Conservation (phyloP, 1,284 basidiomycete species). For the Malassezia globosa region DNA sequence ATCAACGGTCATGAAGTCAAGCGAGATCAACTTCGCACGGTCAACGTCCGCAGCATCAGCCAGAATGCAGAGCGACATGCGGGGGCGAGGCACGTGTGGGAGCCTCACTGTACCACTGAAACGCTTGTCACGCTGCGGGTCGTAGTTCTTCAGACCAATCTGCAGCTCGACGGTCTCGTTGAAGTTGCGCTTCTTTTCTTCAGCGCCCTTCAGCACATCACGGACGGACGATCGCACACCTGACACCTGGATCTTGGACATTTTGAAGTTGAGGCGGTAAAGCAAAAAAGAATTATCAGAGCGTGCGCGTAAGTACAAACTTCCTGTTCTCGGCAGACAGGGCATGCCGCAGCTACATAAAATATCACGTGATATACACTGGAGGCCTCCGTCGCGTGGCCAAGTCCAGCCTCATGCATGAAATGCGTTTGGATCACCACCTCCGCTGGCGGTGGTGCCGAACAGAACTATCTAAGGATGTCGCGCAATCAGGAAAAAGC, state of each 20-base stretch:
- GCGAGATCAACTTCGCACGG: conserved; percentile 90
- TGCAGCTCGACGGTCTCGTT: conserved; percentile 47
- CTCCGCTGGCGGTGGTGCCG: not conserved
- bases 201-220: conserved; percentile 38
- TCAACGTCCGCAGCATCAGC: conserved; percentile 98
- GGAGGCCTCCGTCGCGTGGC: not conserved
- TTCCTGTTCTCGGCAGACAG: too few relatives aligned
- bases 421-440: too few relatives aligned
- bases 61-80: conserved; percentile 99
- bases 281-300: conserved; percentile 1
- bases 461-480: conserved; percentile 20
- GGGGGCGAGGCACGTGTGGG: conserved; percentile 88
- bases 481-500: conserved; percentile 45
- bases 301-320: too few relatives aligned
- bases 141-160: conserved; percentile 48
- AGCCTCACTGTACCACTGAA: conserved; percentile 56
- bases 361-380: conserved; percentile 16
- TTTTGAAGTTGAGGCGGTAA: conserved; percentile 7
- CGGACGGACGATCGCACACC: conserved; percentile 43
- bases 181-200: conserved; percentile 47
- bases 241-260: conserved; percentile 43
- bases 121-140: conserved; percentile 48
- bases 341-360: conserved; percentile 6
- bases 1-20: conserved; percentile 95
- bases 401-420: not conserved